Base-by-base conservation (phyloP, 2,329 filamentous ascomycete genomes). In the Aspergillus neotritici region DNA sequence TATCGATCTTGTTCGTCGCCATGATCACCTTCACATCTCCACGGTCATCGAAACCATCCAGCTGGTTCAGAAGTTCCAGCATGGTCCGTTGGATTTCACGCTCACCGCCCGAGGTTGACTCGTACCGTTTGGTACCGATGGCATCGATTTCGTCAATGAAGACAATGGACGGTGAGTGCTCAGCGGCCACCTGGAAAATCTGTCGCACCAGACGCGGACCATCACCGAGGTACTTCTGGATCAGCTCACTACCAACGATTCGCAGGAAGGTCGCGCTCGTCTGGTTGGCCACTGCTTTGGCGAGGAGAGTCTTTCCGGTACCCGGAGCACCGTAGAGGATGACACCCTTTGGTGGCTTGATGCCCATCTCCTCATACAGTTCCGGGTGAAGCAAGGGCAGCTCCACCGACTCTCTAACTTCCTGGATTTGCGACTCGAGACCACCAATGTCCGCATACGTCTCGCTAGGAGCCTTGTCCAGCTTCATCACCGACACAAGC, bases 1-100 rank as follows among this genome's bases (percentile, higher is more conserved):
- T 94, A 56, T 98, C 94, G 56, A 98, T 98, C 80, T 98, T 98
- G 82, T 98, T 98, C 55, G 93, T 98, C 10, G 93, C 94, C 90
- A 98, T 97, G 68, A 98, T 91, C 49, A 98, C 93, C 76, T 98
- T 98, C 70, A 98, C 91, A 64, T 98, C 93, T 56, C 93, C 94
- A 48, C 93, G 87, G 68, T 98, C 94, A 64, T 98, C 93, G 71
- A 98, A 98, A 60, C 93, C 93, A 65, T 98, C 93, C 7, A 98
- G 83, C 73, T 98, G 93, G 71, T 98, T 98, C 33, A 98, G 83
- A 42, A 98, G 80, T 64, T 98, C 93, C 68, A 98, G 74, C 93
- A 98, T 98, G 37, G 93, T 98, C 67, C 93, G 84, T 73, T 98
- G 93, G 31, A 98, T 88, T 69, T 98, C 93, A 55, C 91, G 86